These are phyloP conservation scores for Irpex rosettiformis DNA, from an alignment of 1,284 basidiomycete genomes.

Conservation along the genomic window DNA sequence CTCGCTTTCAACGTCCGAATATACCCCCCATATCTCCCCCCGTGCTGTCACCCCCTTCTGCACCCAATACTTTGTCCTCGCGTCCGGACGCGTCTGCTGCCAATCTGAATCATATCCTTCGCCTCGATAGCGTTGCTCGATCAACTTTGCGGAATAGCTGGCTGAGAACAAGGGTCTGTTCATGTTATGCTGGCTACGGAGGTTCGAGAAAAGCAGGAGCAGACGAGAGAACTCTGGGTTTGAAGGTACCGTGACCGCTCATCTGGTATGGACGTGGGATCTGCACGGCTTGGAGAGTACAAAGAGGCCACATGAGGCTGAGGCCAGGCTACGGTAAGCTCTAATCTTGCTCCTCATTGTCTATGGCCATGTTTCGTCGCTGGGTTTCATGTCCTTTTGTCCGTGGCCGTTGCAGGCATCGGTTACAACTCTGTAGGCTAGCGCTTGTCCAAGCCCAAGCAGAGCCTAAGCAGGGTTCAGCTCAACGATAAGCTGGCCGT, in stretches of 20 bases:
- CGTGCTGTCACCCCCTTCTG: conserved; percentile 9
- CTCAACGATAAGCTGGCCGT: no score
- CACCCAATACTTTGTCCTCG: conserved; percentile 4
- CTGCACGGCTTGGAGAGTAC: neutral
- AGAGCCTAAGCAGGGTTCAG: no score
- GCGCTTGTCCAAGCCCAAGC: no score
- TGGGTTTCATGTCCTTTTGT: neutral
- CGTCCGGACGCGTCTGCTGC: neutral
- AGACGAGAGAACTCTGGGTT: neutral
- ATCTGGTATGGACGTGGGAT: neutral
- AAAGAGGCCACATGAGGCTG: neutral
- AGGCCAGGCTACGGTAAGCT: conserved; percentile 45
- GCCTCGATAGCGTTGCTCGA: neutral
- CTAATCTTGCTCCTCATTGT: neutral
- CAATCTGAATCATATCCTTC: neutral
- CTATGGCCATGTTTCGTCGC: neutral
- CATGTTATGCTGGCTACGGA: no score
- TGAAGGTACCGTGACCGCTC: neutral
- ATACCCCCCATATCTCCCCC: conserved; percentile 13
- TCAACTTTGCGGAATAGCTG: conserved; percentile 10
- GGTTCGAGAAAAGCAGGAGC: neutral
- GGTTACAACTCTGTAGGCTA: neutral
- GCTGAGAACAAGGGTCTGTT: conserved; percentile 11
- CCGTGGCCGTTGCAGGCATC: neutral
- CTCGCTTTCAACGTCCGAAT: conserved; percentile 2